Percentiles rank a stretch among this genome's conserved stretches.
phyloP scores from a whole-genome alignment of 495 filamentous ascomycete genomes.

The Aspergillus steynii region DNA sequence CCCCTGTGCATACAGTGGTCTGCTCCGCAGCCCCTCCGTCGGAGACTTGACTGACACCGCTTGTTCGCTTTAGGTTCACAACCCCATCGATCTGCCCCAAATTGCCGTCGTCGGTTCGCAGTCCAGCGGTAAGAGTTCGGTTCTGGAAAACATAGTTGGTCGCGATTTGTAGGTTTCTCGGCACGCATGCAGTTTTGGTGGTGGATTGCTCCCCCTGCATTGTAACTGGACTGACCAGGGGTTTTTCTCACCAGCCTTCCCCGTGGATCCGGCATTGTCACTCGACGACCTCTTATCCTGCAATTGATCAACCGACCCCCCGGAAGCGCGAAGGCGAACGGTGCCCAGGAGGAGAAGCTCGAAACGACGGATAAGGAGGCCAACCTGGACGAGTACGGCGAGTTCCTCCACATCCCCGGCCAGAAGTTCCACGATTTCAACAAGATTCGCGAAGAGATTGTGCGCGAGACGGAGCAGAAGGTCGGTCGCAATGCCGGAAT shows the following conservation, averaged over 20 bases:
- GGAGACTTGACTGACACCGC: conserved; percentile 32
- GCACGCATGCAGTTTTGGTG: conserved; percentile 17
- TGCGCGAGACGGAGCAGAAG: conserved; percentile 94
- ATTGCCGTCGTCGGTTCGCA: conserved; percentile 99
- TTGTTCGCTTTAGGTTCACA: conserved; percentile 67
- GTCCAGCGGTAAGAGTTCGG: conserved; percentile 99
- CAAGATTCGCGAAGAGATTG: conserved; percentile 98
- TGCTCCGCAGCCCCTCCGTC: conserved; percentile 13
- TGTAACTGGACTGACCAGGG: not conserved
- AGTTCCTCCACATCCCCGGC: conserved; percentile 97
- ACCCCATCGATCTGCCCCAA: conserved; percentile 98
- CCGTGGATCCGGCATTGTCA: conserved; percentile 97
- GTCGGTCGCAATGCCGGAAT: conserved; percentile 96
- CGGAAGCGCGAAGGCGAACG: conserved; percentile 63
- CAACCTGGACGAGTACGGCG: conserved; percentile 96
- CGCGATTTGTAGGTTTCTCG: conserved; percentile 82
- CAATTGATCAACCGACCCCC: conserved; percentile 92
- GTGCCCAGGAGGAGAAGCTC: conserved; percentile 64
- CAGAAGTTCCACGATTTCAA: conserved; percentile 99
- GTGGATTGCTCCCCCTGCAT: conserved; percentile 12
- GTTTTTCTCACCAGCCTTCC: conserved; percentile 65
- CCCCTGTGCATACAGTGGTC: not conserved
- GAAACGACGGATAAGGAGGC: conserved; percentile 78
- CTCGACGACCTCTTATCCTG: conserved; percentile 90
- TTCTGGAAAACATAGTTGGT: conserved; percentile 98